A percentile compares a stretch with the other conserved stretches of the same genome.
These are phyloP conservation scores for Phytophthora sp. DNA, from an alignment of 352 stramenopile species.

Conservation along the genomic window DNA sequence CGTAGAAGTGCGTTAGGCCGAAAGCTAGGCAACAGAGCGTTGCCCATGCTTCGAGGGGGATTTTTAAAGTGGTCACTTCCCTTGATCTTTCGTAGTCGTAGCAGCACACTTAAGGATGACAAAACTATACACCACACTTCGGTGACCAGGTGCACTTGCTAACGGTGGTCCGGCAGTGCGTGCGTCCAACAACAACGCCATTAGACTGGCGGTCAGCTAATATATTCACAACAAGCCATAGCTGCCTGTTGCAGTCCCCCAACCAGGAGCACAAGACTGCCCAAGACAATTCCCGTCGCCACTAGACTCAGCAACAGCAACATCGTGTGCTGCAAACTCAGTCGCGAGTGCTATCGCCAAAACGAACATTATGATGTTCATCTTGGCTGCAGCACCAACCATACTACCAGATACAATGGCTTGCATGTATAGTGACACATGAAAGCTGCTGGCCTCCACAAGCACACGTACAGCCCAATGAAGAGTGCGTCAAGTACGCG, in stretches of 20 bases:
- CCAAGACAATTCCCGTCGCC: slow-evolving; percentile 53
- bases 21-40: too few species aligned
- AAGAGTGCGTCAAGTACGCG: slow-evolving; percentile 75
- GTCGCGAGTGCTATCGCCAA: slow-evolving; percentile 55
- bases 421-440: slow-evolving; percentile 71
- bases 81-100: too few species aligned
- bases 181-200: too few species aligned
- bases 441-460: slow-evolving; percentile 83
- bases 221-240: slow-evolving; percentile 41
- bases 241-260: slow-evolving; percentile 64
- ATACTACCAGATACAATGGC: slow-evolving; percentile 71
- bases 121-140: too few species aligned
- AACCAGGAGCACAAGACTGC: slow-evolving; percentile 63
- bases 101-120: too few species aligned
- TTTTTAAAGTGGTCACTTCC: too few species aligned
- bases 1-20: too few species aligned
- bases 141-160: too few species aligned
- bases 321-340: slow-evolving; percentile 59
- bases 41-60: too few species aligned
- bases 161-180: too few species aligned
- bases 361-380: slow-evolving; percentile 57
- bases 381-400: slow-evolving; percentile 66
- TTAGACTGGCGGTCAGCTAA: too few species aligned
- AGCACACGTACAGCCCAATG: slow-evolving; percentile 68
- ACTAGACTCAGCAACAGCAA: slow-evolving; percentile 61